Evolutionary conservation across 768 basidiomycete genomes (phyloP), one percentile per base, ranked within the genome.

Genomic region (Lactarius evosmus): DNA sequence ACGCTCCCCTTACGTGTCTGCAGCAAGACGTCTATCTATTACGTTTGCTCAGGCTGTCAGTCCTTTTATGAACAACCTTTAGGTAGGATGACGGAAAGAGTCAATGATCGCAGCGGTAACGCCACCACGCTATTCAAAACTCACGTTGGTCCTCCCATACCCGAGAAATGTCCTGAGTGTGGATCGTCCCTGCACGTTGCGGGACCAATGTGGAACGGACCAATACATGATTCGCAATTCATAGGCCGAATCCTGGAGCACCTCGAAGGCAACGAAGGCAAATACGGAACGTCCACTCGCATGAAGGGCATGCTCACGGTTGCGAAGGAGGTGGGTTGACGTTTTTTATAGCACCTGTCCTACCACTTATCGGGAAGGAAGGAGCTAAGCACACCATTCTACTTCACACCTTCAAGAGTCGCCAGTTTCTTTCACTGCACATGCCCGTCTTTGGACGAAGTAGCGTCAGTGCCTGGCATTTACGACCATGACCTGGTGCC

Each of bases 251-350:
- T 96, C 16, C 77, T 97, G 33, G 78, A 82, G 25, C 90, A 95
- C 70, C 77, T 95, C 14, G 84, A 87, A 61, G 74, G 72, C 17
- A 82, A 87, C 66, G 73, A 82, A 66, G 78, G 79, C 44, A 81
- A 80, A 44, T 98, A 95, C 71, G 87, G 88, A 11, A 98, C 95
- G 0, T 80, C 83, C 17, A 69, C 82, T 0, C 81, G 97, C 58
- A 98, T 99, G 88, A 90, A 88, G 74, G 97, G 97, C 1, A 98
- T 99, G 97, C 77, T 98, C 52, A 87, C 89, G 7, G 82, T 97
- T 2, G 95, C 95, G 0, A 84, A 86, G 74, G 89, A 96, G 79
- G 96, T 91, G 52, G 46, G 83, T 56, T 40, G 27, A 22, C 53
- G 8, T 36, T 19, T 60, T 14, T 36, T 41, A 22, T 30, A n/a